Evolutionary conservation across 2,329 filamentous ascomycete genomes (phyloP), one percentile per base, ranked within the genome.

Genomic region (Phyllosticta citrichinensis): DNA sequence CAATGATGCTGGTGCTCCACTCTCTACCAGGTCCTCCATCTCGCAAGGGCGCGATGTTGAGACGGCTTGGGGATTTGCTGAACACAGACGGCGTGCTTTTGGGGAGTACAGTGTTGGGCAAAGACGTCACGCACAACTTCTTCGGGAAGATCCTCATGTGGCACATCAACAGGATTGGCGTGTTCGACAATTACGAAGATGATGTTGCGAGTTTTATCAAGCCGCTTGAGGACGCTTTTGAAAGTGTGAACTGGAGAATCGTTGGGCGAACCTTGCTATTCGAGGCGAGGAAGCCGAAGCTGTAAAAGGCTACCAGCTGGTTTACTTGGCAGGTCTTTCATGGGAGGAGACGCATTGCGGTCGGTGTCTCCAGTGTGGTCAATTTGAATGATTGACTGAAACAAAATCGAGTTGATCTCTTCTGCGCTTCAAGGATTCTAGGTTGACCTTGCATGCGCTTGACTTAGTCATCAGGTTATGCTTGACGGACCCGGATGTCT

Each of bases 171-270:
- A 60, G 63, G 27, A 63, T 67, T 9, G 69, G 71, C 2, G 60
- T 76, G 1, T 77, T 79, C 64, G 68, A 70, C 52, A 79, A 78
- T 64, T 72, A 68, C 66, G 67, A 70, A 0, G 77, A 79, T 59
- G 69, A 58, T 4, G 61, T 63, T 33, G 71, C 71, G 57, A 70
- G 67, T 3, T 66, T 77, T 27, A 70, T 72, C 55, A 62, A 64
- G 17, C 74, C 67, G 11, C 65, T 79, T 27, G 62, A 68, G 59
- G 64, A 67, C 50, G 68, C 70, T 51, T 79, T 78, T 58, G 70
- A 70, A 19, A 68, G 72, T 27, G 75, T 78, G 1, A 72, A 77
- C 62, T 71, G 70, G 0, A 70, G 70, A 66, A 60, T 77, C 17
- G 69, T 76, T 12, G 77, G 77, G 0, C 70, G 70, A 61, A 64